phyloP scores from a whole-genome alignment of 2,329 filamentous ascomycete genomes.

The Neofusicoccum parvum region DNA sequence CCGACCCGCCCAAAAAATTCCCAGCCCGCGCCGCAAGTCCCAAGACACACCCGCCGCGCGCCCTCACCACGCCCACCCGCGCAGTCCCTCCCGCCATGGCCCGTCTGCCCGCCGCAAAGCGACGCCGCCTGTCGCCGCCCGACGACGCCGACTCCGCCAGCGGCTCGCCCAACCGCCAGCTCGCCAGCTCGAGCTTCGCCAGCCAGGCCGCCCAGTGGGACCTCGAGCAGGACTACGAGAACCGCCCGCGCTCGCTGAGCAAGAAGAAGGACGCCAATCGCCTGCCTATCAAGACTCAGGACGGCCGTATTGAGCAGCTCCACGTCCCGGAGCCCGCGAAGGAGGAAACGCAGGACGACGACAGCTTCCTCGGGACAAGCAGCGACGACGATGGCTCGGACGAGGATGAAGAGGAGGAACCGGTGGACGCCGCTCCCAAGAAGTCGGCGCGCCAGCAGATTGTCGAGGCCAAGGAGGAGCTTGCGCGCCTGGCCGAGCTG shows the following conservation, averaged over 20 bases:
- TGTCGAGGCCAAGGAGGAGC: conserved; percentile 83
- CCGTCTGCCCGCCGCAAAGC: conserved; percentile 38
- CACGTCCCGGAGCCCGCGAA: conserved; percentile 33
- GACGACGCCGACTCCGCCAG: conserved; percentile 23
- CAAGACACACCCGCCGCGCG: neutral
- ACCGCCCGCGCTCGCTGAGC: conserved; percentile 71
- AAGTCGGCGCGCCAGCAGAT: conserved; percentile 80
- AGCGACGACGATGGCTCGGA: conserved; percentile 56
- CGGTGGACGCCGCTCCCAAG: conserved; percentile 58
- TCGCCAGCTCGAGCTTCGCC: conserved; percentile 60
- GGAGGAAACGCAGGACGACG: conserved; percentile 58
- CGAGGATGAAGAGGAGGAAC: conserved; percentile 40
- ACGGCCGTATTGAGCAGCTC: conserved; percentile 69
- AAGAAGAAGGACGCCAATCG: conserved; percentile 73
- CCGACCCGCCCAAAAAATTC: conserved; percentile 4
- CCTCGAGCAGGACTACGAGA: conserved; percentile 89
- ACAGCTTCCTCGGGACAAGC: conserved; percentile 64
- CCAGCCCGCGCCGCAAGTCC: neutral
- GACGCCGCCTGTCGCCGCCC: conserved; percentile 41
- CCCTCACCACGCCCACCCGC: conserved; percentile 3
- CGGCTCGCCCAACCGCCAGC: conserved; percentile 18
- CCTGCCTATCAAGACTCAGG: conserved; percentile 83
- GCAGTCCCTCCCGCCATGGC: conserved; percentile 38
- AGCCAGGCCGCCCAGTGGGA: conserved; percentile 81
- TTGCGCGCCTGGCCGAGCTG: conserved; percentile 77